Evolutionary conservation across 2,329 filamentous ascomycete genomes (phyloP), one percentile per base, ranked within the genome.

Genomic region (Zelopaecilomyces penicillatus): DNA sequence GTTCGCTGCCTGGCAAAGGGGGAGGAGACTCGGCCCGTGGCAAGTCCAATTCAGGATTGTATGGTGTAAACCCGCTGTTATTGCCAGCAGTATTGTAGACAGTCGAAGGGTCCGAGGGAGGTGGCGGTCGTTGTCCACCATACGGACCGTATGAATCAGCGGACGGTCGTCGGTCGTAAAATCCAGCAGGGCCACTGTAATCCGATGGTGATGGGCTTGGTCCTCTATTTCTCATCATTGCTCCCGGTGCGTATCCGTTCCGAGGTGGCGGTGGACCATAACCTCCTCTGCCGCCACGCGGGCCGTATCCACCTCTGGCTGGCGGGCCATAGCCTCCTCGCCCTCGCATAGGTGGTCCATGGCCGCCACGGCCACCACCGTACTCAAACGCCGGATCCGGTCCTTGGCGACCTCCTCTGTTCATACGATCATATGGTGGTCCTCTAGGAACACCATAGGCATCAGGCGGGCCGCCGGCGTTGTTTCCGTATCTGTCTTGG

Each of bases 401-500:
- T 5, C 60, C 66, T 12, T 71, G 80, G 56, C 82, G 71, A 27
- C 78, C 76, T 45, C 76, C 74, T 6, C 70, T 65, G 54, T 66
- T 73, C 64, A 69, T 68, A 36, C 66, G 70, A 45, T 71, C 74
- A 43, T 62, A 61, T 6, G 70, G 76, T 40, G 66, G 69, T 3
- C 65, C 69, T 53, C 66, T 64, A 47, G 67, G 70, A 58, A 68
- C 62, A 42, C 63, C 71, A 54, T 74, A 78, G 10, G 60, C 64
- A 53, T 72, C 72, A 5, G 60, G 58, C 1, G 65, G 53, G n/a
- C 59, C 65, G 33, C 65, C 61, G 35, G 75, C 63, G 7, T 69
- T 66, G 56, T 84, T 85, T 37, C 81, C 82, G 52, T 84, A 87
- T 49, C 80, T 78, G 52, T 88, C 84, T 10, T 65, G 65, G 33